These are phyloP conservation scores for Stipa capillata DNA, from an alignment of 176 grass and related monocot genomes.

Conservation along the genomic window DNA sequence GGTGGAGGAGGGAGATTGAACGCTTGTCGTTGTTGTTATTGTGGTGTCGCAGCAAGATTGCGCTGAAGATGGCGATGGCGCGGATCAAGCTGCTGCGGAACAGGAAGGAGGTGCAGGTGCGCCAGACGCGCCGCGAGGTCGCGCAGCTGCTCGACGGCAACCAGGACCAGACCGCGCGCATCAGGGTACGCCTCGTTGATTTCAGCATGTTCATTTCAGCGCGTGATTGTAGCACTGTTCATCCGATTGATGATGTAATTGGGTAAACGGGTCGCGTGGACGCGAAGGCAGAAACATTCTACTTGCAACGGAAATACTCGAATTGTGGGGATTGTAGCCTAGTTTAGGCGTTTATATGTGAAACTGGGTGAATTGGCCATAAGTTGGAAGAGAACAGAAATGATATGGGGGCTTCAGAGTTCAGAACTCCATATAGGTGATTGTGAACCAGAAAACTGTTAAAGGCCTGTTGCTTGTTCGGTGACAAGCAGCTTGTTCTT, in stretches of 20 bases:
- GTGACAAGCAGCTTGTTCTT: background rate
- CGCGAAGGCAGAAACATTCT: background rate
- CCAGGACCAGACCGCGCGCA: constrained; percentile 83
- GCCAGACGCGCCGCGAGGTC: constrained; percentile 72
- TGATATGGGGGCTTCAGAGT: background rate
- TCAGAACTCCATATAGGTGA: no score
- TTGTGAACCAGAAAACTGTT: background rate
- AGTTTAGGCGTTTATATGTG: background rate
- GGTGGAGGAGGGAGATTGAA: background rate
- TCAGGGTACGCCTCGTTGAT: constrained; percentile 39
- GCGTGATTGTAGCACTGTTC: background rate
- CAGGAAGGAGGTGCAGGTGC: constrained; percentile 52
- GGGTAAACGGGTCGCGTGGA: background rate
- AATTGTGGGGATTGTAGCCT: background rate
- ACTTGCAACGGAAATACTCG: background rate
- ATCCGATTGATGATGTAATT: background rate
- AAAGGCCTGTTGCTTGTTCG: background rate
- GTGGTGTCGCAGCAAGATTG: constrained; percentile 59
- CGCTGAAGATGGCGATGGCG: constrained; percentile 73
- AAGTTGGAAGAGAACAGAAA: background rate
- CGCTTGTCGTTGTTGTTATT: background rate
- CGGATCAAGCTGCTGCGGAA: constrained; percentile 91
- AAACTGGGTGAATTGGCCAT: background rate
- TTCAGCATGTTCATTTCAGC: background rate
- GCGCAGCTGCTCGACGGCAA: constrained; percentile 69